A percentile compares a stretch with the other conserved stretches of the same genome.
These are phyloP conservation scores for Microascus cirrosus DNA, from an alignment of 2,329 filamentous ascomycete species.

Conservation along the genomic window DNA sequence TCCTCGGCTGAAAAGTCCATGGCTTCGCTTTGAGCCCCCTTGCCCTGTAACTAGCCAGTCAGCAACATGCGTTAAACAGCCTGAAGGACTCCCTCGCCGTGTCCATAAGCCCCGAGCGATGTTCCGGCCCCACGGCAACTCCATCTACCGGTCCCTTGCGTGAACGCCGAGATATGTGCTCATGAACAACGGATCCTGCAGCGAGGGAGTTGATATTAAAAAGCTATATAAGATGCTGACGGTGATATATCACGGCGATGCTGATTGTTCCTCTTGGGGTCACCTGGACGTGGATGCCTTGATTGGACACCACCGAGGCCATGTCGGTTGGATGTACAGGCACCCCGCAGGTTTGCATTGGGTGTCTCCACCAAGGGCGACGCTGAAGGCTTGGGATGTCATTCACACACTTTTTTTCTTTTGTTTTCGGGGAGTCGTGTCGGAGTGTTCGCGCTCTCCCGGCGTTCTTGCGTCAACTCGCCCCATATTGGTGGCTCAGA, in stretches of 20 bases:
- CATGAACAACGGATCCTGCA: neutral
- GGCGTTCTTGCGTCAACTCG: neutral
- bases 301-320: neutral
- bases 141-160: neutral
- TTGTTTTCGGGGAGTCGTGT: too few relatives aligned
- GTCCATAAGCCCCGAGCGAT: neutral
- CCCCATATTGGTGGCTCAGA: neutral
- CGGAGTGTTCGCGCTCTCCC: neutral
- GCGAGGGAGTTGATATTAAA: neutral
- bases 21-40: neutral
- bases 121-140: neutral
- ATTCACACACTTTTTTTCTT: neutral
- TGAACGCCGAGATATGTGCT: neutral
- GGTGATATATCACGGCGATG: neutral
- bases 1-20: neutral
- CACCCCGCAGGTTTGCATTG: neutral
- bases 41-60: neutral
- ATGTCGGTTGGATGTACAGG: neutral
- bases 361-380: neutral
- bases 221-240: neutral
- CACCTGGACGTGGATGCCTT: neutral
- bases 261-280: neutral
- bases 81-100: neutral
- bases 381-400: neutral
- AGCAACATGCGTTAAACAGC: neutral